Base-by-base conservation (phyloP, 768 basidiomycete genomes). In the Hygrophorus pudorinus region DNA sequence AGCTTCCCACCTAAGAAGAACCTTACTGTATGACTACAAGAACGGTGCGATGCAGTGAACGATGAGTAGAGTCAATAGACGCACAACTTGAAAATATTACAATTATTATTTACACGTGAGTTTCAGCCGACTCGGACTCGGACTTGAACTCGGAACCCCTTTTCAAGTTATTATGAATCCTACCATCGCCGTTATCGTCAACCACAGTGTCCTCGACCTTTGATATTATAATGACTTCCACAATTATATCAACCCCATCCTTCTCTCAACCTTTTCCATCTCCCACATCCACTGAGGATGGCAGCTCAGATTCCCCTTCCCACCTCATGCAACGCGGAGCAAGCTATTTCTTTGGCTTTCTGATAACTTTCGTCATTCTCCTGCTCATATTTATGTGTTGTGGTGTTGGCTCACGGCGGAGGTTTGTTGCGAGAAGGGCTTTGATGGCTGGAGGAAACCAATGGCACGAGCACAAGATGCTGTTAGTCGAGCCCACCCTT, bases 351-450 rank as follows among this genome's bases (percentile, higher is more conserved):
- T 72, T 73, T 46, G 73, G 73, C 3, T 73, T 75, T 49, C 66
- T 75, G 48, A 67, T 73, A 53, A 64, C 70, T 17, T 70, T 75
- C 50, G 59, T 70, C 46, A 61, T 65, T 1, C 62, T 75, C 36
- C 55, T 78, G 21, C 59, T 77, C 36, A 54, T 78, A 38, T 76
- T 78, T 42, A 59, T 76, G 7, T 70, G 64, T 3, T 76, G 74
- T 40, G 74, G 72, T 6, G 51, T 78, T 12, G 62, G 68, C 38
- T 67, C 74, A 13, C 63, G 76, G 47, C 58, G 72, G 36, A 56
- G 73, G 40, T 48, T 60, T 17, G 39, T 55, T 21, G 50, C 61
- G 31, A 54, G 64, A 27, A 52, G 64, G n/a, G 54, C 52, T 30
- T 45, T 44, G 6, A 41, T 51, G 16, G 28, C 34, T 55, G 38